Evolutionary conservation across 2,329 filamentous ascomycete species (phyloP).

Genomic region (Leptodontidium sp.): DNA sequence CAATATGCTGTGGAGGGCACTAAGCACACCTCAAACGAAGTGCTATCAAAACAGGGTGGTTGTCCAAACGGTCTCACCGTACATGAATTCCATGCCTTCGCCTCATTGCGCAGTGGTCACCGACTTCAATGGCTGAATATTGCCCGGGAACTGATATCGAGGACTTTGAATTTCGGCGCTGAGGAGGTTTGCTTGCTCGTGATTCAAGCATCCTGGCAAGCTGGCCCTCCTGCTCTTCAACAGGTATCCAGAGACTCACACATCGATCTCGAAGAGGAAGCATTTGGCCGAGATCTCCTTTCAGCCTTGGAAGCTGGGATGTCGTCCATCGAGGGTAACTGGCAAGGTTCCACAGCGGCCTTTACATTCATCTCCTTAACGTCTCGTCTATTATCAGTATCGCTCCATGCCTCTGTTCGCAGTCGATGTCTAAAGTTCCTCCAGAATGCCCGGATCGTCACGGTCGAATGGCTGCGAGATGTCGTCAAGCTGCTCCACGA

Average conservation of each 20-base stretch:
- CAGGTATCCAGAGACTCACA: slow-evolving; percentile 48
- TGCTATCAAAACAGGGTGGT: slow-evolving; percentile 57
- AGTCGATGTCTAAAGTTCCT: slow-evolving; percentile 47
- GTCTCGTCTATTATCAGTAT: slow-evolving; percentile 54
- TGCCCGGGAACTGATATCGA: slow-evolving; percentile 56
- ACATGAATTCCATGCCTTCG: slow-evolving; percentile 63
- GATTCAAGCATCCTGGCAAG: slow-evolving; percentile 58
- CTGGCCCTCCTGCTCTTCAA: slow-evolving; percentile 47
- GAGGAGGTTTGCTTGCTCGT: slow-evolving; percentile 57
- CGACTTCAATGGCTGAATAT: slow-evolving; percentile 60
- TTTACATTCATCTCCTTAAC: slow-evolving; percentile 52
- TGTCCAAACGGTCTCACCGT: slow-evolving; percentile 59
- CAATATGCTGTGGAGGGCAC: slow-evolving; percentile 40
- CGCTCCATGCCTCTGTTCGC: slow-evolving; percentile 37
- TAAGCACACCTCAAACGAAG: slow-evolving; percentile 55
- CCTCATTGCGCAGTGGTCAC: slow-evolving; percentile 50
- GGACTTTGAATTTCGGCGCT: slow-evolving; percentile 59
- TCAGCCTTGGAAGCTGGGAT: slow-evolving; percentile 46
- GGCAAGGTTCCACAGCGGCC: slow-evolving; percentile 56
- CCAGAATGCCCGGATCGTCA: slow-evolving; percentile 45
- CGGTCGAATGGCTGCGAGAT: slow-evolving; percentile 51
- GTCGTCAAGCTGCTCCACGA: slow-evolving; percentile 29
- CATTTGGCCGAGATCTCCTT: slow-evolving; percentile 49
- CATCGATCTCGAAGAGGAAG: slow-evolving; percentile 45
- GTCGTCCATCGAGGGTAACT: slow-evolving; percentile 55